phyloP scores from a whole-genome alignment of 768 basidiomycete genomes.

The Russula compacta region DNA sequence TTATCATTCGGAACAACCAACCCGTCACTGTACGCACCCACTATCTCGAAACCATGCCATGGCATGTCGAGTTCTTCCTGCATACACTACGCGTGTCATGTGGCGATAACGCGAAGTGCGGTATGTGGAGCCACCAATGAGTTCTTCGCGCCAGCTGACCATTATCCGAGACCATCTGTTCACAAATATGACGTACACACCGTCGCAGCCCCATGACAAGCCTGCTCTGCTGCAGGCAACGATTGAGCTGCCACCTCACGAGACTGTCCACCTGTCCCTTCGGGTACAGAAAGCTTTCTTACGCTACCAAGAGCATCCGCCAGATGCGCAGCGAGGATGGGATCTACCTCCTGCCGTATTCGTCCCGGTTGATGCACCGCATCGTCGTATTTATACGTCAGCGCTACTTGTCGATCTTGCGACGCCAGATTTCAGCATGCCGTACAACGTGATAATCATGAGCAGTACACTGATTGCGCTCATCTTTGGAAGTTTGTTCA shows the following conservation, averaged over 20 bases:
- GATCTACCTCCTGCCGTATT: slow-evolving; percentile 84
- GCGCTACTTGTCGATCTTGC: slow-evolving; percentile 85
- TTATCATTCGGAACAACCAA: slow-evolving; percentile 56
- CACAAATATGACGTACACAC: slow-evolving; percentile 54
- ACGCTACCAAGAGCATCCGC: slow-evolving; percentile 91
- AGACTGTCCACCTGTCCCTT: slow-evolving; percentile 55
- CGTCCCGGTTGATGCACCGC: slow-evolving; percentile 29
- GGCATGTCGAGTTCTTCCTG: slow-evolving; percentile 82
- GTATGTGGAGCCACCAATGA: slow-evolving; percentile 29
- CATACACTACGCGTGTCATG: slow-evolving; percentile 58
- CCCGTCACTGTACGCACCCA: slow-evolving; percentile 37
- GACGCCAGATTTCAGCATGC: slow-evolving; percentile 99
- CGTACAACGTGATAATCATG: slow-evolving; percentile 98
- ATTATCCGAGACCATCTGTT: slow-evolving; percentile 48
- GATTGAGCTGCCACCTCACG: slow-evolving; percentile 59
- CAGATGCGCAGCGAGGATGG: slow-evolving; percentile 93
- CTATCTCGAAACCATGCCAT: slow-evolving; percentile 91
- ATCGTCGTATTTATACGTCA: slow-evolving; percentile 61
- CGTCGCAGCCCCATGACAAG: slow-evolving; percentile 56
- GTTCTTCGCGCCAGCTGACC: not conserved
- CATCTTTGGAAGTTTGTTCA: slow-evolving; percentile 90
- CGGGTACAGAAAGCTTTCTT: slow-evolving; percentile 79
- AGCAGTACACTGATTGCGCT: slow-evolving; percentile 85
- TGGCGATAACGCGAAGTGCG: slow-evolving; percentile 34
- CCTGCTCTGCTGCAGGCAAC: slow-evolving; percentile 72